Base-by-base conservation (phyloP, 1,284 basidiomycete genomes). In the Cutaneotrichosporon mucoides region DNA sequence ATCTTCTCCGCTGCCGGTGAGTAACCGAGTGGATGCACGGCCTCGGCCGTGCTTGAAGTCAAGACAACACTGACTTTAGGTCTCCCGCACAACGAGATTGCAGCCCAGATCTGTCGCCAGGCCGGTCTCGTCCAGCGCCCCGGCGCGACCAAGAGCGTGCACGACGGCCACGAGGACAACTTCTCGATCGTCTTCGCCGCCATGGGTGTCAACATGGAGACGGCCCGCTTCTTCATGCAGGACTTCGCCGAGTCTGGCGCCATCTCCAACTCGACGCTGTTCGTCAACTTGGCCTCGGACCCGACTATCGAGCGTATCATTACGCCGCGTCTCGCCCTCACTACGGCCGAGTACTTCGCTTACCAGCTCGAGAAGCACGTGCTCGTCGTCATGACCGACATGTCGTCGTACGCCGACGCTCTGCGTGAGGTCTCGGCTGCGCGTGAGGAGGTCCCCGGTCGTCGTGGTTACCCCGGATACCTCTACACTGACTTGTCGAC, bases 161-260 rank as follows among this genome's bases (percentile, higher is more conserved):
- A 95, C 76, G 96, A 99, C 77, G 96, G 93, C 52, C 96, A 99
- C 81, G 95, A 97, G 83, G 96, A 99, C 82, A 99, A 99, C 81
- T 99, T 99, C 84, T 95, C 92, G 55, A 95, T 99, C 73, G 96
- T 99, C 56, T 99, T 99, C 76, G 96, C 93, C 56, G 96, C 96
- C 46, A 99, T 99, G 96, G 96, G 96, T 86, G 96, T 96, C 71
- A 99, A 99, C 83, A 96, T 98, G 93, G 96, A 99, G 80, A 99
- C 96, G 7, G 96, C 96, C 37, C 87, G 96, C 56, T 99, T 98
- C 85, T 99, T 99, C 88, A 95, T 96, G 81, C 92, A 97, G 77
- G 96, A 99, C 82, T 99, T 99, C 78, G 94, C 99, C 80, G 95
- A 97, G 77, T 98, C 97, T 75, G 96, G 96, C 53, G 91, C 89